These are phyloP conservation scores for Noccaea caerulescens DNA, from an alignment of 345 rosid species.

Conservation along the genomic window DNA sequence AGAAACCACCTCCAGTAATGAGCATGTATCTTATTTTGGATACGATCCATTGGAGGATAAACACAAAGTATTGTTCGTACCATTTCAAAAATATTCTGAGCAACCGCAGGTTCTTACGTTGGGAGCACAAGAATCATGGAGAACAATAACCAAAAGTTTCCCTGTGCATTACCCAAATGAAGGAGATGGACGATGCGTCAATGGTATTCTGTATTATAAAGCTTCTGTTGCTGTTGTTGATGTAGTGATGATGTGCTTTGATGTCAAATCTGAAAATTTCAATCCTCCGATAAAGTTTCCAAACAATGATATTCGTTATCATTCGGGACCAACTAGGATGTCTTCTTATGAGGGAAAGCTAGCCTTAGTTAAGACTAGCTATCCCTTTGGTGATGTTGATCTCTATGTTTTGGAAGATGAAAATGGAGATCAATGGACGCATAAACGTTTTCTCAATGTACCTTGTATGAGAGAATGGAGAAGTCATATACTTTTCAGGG, in stretches of 20 bases:
- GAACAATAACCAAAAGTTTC: background rate
- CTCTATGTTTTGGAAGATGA: background rate
- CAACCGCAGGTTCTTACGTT: background rate
- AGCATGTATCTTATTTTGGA: background rate
- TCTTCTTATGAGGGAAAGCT: conserved; percentile 13
- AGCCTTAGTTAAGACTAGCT: background rate
- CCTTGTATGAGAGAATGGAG: background rate
- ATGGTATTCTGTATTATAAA: background rate
- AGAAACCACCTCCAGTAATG: background rate
- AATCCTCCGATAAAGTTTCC: background rate
- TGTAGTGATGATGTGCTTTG: background rate
- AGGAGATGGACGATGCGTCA: background rate
- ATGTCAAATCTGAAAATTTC: conserved; percentile 18
- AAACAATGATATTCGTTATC: background rate
- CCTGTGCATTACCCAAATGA: no score
- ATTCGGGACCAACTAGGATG: background rate
- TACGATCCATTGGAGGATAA: conserved; percentile 12
- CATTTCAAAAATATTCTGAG: background rate
- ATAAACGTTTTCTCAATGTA: background rate
- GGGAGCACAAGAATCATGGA: conserved; percentile 10
- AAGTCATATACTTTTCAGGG: no score
- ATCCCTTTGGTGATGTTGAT: background rate
- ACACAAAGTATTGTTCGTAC: background rate
- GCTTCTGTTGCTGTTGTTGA: background rate
- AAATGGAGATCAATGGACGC: conserved; percentile 8